Conservation (phyloP, 139 green algal genomes). For the Picochlorum sp. region DNA sequence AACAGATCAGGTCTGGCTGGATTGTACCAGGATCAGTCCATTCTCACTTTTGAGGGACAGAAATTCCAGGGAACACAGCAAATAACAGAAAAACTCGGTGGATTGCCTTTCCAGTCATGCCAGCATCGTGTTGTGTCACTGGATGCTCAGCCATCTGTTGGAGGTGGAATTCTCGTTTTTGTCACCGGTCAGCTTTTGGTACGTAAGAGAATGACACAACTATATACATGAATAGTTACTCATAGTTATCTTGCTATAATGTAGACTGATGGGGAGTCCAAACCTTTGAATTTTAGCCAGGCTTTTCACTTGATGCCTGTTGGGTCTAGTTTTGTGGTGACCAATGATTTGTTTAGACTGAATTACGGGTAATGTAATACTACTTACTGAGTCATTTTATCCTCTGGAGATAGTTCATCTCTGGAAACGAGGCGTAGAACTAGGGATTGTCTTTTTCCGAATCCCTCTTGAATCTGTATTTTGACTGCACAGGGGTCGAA, state of each 20-base stretch:
- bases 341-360: conserved; percentile 77
- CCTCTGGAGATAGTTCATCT: conserved; percentile 28
- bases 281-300: conserved; percentile 86
- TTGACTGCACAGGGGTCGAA: conserved; percentile 70
- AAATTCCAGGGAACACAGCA: conserved; percentile 60
- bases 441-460: conserved; percentile 44
- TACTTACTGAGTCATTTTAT: conserved; percentile 23
- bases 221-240: neutral
- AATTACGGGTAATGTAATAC: conserved; percentile 56
- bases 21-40: conserved; percentile 77
- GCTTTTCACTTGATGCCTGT: conserved; percentile 79
- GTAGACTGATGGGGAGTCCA: conserved; percentile 64
- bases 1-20: conserved; percentile 55
- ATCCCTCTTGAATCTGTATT: conserved; percentile 58
- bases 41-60: conserved; percentile 80
- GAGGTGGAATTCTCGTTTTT: conserved; percentile 77
- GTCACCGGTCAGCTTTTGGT: conserved; percentile 69
- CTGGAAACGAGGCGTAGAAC: conserved; percentile 49
- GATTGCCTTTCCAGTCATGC: conserved; percentile 70
- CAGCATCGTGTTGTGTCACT: conserved; percentile 61
- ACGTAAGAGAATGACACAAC: neutral
- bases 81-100: conserved; percentile 66
- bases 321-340: conserved; percentile 62
- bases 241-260: conserved; percentile 20
- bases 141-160: conserved; percentile 75